These are phyloP conservation scores for Sclerotinia spermophila DNA, from an alignment of 2,329 filamentous ascomycete genomes.

Conservation along the genomic window DNA sequence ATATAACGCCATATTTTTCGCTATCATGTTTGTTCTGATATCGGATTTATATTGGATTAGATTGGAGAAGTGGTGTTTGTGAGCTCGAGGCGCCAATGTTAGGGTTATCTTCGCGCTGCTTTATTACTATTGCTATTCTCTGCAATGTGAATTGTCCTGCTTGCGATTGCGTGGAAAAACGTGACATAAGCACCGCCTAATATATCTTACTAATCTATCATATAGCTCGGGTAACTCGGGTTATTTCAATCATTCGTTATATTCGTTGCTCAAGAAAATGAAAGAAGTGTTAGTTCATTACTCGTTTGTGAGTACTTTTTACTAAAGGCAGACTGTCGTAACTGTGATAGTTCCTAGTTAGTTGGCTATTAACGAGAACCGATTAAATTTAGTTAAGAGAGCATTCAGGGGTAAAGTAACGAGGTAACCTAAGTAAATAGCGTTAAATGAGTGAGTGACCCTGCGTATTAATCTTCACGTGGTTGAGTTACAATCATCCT, in stretches of 20 bases:
- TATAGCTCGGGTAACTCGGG: too few species aligned
- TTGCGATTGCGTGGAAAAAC: neutral
- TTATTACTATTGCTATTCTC: neutral
- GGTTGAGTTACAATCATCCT: neutral
- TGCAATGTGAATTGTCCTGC: neutral
- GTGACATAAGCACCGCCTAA: neutral
- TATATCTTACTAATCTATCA: too few species aligned
- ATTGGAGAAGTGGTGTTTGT: neutral
- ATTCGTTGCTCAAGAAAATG: neutral
- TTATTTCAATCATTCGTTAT: too few species aligned
- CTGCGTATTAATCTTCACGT: neutral
- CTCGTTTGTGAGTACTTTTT: fast-evolving
- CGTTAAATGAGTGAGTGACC: neutral
- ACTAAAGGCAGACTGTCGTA: neutral
- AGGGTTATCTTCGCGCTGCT: neutral
- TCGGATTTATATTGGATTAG: neutral
- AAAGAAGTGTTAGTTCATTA: neutral
- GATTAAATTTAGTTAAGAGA: neutral
- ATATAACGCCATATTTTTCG: neutral
- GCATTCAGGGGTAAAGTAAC: neutral
- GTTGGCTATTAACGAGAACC: neutral
- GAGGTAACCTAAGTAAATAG: fast-evolving
- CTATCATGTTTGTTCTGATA: neutral
- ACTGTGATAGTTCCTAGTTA: neutral
- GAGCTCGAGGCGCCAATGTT: too few species aligned